Evolutionary conservation across 768 basidiomycete species (phyloP).

Genomic region (Mycena belliarum): DNA sequence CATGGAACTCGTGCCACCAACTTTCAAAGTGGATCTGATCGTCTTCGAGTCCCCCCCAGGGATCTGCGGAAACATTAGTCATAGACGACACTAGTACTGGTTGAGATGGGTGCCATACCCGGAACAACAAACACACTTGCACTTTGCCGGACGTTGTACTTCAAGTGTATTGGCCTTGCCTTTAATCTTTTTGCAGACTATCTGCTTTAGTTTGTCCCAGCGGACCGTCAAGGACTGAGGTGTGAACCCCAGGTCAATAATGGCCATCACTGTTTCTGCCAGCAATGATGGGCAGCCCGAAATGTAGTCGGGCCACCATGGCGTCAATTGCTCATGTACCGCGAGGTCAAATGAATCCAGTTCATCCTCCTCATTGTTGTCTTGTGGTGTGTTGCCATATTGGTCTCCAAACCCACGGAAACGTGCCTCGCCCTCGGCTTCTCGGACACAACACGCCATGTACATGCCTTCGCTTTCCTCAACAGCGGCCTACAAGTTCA

Average conservation of each 20-base stretch:
- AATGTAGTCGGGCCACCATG: conserved; percentile 48
- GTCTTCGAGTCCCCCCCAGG: conserved; percentile 46
- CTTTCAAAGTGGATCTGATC: conserved; percentile 62
- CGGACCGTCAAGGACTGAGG: conserved; percentile 37
- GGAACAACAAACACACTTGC: conserved; percentile 45
- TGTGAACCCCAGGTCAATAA: conserved; percentile 45
- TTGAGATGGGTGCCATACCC: conserved; percentile 29
- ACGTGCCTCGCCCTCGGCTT: conserved; percentile 26
- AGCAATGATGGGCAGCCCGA: conserved; percentile 46
- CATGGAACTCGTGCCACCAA: conserved; percentile 42
- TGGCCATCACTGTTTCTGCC: conserved; percentile 41
- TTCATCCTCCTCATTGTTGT: conserved; percentile 25
- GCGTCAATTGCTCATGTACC: conserved; percentile 26
- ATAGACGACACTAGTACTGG: too few species aligned
- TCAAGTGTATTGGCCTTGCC: conserved; percentile 27
- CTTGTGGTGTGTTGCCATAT: conserved; percentile 18
- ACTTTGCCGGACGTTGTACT: conserved; percentile 38
- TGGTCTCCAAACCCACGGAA: conserved; percentile 21
- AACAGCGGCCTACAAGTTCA: conserved; percentile 20
- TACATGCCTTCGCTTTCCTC: conserved; percentile 25
- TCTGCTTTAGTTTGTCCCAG: conserved; percentile 35
- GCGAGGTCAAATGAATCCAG: conserved; percentile 17
- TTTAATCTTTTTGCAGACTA: conserved; percentile 35
- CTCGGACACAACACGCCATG: conserved; percentile 21
- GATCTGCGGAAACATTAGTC: conserved; percentile 40